Percentiles rank a stretch among this genome's conserved stretches.
Evolutionary conservation across 2,329 filamentous ascomycete genomes (phyloP).

Genomic region (Neobulgaria alba): DNA sequence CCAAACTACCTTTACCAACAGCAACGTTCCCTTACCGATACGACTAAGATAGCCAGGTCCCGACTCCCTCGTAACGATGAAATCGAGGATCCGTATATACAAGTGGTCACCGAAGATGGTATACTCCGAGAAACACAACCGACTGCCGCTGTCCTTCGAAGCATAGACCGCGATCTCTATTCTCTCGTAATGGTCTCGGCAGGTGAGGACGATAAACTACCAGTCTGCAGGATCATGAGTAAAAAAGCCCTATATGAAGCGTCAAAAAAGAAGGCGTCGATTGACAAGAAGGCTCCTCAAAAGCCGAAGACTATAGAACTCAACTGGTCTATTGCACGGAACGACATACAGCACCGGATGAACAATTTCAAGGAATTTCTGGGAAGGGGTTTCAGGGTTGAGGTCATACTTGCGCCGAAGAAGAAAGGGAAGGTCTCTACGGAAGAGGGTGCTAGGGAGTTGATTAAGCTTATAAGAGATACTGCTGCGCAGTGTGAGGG

Average conservation of each 20-base stretch:
- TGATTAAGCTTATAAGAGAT: conserved; percentile 45
- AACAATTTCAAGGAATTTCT: conserved; percentile 61
- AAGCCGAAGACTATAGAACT: conserved; percentile 71
- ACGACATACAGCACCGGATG: conserved; percentile 68
- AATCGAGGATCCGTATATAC: conserved; percentile 36
- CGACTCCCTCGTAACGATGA: conserved; percentile 38
- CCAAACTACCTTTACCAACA: conserved; percentile 5
- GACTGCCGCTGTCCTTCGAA: conserved; percentile 32
- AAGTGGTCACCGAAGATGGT: conserved; percentile 33
- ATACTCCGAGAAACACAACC: conserved; percentile 28
- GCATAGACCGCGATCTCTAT: conserved; percentile 40
- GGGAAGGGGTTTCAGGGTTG: conserved; percentile 64
- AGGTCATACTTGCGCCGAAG: conserved; percentile 63
- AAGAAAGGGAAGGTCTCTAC: conserved; percentile 51
- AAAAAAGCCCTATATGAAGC: conserved; percentile 42
- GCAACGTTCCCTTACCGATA: conserved; percentile 8
- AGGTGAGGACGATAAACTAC: conserved; percentile 30
- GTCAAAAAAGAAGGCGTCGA: conserved; percentile 24
- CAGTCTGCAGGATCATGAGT: conserved; percentile 65
- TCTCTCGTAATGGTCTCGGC: conserved; percentile 41
- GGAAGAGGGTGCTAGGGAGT: conserved; percentile 47
- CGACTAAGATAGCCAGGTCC: conserved; percentile 11
- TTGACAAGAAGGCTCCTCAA: conserved; percentile 38
- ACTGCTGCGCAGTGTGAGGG: conserved; percentile 27
- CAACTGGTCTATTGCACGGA: conserved; percentile 73